Conservation (phyloP, 306 rosid species). For the Quercus berberidifolia region DNA sequence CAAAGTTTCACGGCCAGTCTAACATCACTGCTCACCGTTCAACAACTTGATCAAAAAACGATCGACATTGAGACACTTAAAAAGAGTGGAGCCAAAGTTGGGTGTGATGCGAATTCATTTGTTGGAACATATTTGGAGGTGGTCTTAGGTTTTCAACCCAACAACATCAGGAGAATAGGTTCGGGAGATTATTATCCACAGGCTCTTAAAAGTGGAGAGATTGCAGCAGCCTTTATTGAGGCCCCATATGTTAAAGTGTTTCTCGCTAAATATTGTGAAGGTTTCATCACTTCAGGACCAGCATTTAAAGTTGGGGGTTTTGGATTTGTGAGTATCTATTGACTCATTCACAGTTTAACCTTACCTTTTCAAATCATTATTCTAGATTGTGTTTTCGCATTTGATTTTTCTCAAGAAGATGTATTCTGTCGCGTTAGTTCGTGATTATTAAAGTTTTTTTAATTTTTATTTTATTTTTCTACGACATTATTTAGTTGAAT, state of each 20-base stretch:
- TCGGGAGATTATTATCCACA: not conserved
- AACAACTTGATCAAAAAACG: not conserved
- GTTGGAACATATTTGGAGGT: constrained; percentile 8
- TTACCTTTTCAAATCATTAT: not conserved
- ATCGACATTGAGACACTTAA: constrained; percentile 3
- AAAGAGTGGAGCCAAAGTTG: constrained; percentile 6
- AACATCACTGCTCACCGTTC: constrained; percentile 7
- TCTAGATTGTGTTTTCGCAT: too few species aligned
- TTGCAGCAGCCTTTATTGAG: constrained; percentile 8
- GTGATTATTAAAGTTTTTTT: too few species aligned
- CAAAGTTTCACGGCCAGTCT: constrained; percentile 14
- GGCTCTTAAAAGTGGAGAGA: constrained; percentile 8
- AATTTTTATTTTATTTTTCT: too few species aligned
- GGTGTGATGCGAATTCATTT: constrained; percentile 14
- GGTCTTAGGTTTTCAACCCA: not conserved
- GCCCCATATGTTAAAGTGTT: constrained; percentile 14
- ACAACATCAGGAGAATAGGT: constrained; percentile 11
- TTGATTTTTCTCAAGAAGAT: too few species aligned
- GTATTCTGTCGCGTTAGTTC: too few species aligned
- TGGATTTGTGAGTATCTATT: not conserved
- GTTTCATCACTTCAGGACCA: constrained; percentile 2
- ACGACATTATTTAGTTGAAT: too few species aligned
- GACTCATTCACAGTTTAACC: not conserved
- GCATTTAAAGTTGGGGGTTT: constrained; percentile 19
- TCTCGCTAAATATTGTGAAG: constrained; percentile 10